phyloP scores from a whole-genome alignment of 2,329 filamentous ascomycete species.

The Neurospora sp. region DNA sequence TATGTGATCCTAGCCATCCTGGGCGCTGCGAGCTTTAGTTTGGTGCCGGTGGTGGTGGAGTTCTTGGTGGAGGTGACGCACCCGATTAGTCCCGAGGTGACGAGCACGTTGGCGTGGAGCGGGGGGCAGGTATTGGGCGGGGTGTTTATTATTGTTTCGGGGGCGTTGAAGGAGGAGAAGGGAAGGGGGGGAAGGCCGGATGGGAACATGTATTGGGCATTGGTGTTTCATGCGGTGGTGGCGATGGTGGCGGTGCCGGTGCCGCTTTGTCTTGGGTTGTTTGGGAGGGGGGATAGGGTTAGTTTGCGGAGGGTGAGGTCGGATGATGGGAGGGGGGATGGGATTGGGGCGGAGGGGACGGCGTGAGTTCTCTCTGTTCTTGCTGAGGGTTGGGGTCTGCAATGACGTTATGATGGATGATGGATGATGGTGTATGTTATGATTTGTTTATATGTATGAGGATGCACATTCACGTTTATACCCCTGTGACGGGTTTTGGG shows the following conservation, averaged over 20 bases:
- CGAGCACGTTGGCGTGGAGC: slow-evolving; percentile 74
- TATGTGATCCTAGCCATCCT: slow-evolving; percentile 68
- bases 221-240: slow-evolving; percentile 73
- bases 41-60: slow-evolving; percentile 80
- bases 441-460: background rate
- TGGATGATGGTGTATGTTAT: background rate
- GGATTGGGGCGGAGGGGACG: background rate
- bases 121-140: slow-evolving; percentile 80
- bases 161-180: slow-evolving; percentile 57
- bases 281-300: slow-evolving; percentile 49
- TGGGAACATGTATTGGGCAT: slow-evolving; percentile 60
- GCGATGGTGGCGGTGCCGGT: slow-evolving; percentile 55
- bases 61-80: slow-evolving; percentile 80
- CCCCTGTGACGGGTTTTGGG: background rate
- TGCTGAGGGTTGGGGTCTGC: background rate
- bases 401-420: background rate
- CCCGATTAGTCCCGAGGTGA: slow-evolving; percentile 78
- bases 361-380: background rate
- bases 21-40: slow-evolving; percentile 68
- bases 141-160: slow-evolving; percentile 74
- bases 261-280: slow-evolving; percentile 59
- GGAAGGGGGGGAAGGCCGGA: slow-evolving; percentile 43
- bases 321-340: slow-evolving; percentile 22
- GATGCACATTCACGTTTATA: background rate
- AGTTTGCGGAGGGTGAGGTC: slow-evolving; percentile 39